Percentiles rank a stretch among this genome's conserved stretches.
These are phyloP conservation scores for Stenocarpella maydis DNA, from an alignment of 2,329 filamentous ascomycete genomes.

Conservation along the genomic window DNA sequence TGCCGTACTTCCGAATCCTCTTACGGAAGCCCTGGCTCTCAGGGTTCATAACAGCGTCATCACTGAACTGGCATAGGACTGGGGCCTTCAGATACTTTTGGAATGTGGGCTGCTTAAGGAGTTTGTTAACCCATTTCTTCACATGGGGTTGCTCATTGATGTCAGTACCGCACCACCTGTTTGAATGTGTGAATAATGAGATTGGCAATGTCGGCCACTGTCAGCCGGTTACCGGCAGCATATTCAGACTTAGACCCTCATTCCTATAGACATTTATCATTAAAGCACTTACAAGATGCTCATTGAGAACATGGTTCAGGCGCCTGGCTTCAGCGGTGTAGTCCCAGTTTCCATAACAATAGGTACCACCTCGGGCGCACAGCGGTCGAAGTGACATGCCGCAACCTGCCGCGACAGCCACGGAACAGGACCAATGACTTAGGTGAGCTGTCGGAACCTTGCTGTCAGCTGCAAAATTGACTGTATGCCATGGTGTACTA, in stretches of 20 bases:
- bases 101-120: conserved; percentile 37
- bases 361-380: conserved; percentile 37
- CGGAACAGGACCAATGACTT: background rate
- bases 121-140: conserved; percentile 38
- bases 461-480: no score
- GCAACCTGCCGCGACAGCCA: conserved; percentile 40
- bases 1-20: conserved; percentile 1
- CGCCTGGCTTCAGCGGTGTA: conserved; percentile 37
- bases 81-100: conserved; percentile 38
- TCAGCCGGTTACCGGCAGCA: conserved; percentile 38
- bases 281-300: conserved; percentile 36
- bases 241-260: conserved; percentile 32
- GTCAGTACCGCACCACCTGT: conserved; percentile 38
- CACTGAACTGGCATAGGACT: conserved; percentile 34
- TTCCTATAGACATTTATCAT: no score
- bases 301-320: conserved; percentile 38
- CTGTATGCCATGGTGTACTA: no score
- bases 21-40: conserved; percentile 5
- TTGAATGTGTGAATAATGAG: conserved; percentile 39
- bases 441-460: no score
- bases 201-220: conserved; percentile 39
- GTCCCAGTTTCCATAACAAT: conserved; percentile 36
- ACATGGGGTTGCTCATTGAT: conserved; percentile 38
- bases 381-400: conserved; percentile 38
- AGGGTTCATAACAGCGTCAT: background rate